Percentiles rank a stretch among this genome's conserved stretches.
Conservation (phyloP, 2,329 filamentous ascomycete genomes). For the Sclerotinia glacialis region DNA sequence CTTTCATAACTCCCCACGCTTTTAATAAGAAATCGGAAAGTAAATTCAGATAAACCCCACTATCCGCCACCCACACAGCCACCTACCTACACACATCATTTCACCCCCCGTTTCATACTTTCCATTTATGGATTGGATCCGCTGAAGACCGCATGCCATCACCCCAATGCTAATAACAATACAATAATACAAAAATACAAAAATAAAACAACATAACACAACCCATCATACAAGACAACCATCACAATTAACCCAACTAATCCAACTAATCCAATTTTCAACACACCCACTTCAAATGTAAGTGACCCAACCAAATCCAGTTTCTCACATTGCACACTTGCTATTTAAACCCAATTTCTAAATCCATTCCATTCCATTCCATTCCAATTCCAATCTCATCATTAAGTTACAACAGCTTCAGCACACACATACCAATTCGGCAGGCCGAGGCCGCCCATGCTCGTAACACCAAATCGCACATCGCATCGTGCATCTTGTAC, state of each 20-base stretch:
- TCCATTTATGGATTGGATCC: constrained; percentile 2
- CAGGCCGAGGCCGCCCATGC: constrained; percentile 17
- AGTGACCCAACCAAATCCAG: constrained; percentile 10
- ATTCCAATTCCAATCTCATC: constrained; percentile 1
- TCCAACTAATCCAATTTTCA: background rate
- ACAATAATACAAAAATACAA: too few species aligned
- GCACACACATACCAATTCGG: constrained; percentile 9
- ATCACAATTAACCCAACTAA: background rate
- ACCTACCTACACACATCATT: too few species aligned
- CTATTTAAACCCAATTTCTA: background rate
- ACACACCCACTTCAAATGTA: background rate
- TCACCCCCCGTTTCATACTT: background rate
- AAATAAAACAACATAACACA: too few species aligned
- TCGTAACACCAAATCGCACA: constrained; percentile 19
- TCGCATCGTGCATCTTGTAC: constrained; percentile 21
- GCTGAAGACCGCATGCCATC: constrained; percentile 7
- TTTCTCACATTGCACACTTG: background rate
- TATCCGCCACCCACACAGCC: background rate
- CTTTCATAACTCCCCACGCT: too few species aligned
- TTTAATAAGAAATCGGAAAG: too few species aligned
- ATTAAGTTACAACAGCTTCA: too few species aligned
- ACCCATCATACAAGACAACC: too few species aligned
- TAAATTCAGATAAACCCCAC: background rate
- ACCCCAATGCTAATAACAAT: background rate
- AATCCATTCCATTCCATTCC: background rate